Conservation (phyloP, 225 moss, liverwort and hornwort genomes). For the Polytrichum formosum region DNA sequence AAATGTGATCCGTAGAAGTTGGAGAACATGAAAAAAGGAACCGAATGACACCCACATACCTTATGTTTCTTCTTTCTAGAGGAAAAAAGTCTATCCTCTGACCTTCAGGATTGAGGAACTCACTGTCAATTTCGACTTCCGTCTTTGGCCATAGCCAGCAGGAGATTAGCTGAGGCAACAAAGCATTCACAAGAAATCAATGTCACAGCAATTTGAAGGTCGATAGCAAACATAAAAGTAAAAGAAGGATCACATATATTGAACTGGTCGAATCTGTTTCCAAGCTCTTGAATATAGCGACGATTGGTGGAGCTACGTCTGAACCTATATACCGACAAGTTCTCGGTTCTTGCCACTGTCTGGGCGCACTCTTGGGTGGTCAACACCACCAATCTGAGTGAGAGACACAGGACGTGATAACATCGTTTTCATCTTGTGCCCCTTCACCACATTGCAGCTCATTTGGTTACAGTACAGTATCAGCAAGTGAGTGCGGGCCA, state of each 20-base stretch:
- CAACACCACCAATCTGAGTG: background rate
- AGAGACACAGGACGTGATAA: background rate
- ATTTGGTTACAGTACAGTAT: background rate
- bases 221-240: too few relatives aligned
- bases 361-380: background rate
- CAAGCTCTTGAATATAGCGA: background rate
- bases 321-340: background rate
- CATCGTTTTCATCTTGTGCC: background rate
- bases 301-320: background rate
- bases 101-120: too few relatives aligned
- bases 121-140: too few relatives aligned
- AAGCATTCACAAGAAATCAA: too few relatives aligned
- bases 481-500: slow-evolving; percentile 3
- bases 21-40: too few relatives aligned
- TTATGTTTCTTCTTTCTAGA: too few relatives aligned
- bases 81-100: too few relatives aligned
- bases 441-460: slow-evolving; percentile 5
- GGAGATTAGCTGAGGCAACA: too few relatives aligned
- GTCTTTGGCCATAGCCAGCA: too few relatives aligned
- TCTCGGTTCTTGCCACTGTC: background rate
- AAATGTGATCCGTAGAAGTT: too few relatives aligned
- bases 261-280: background rate
- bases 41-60: too few relatives aligned
- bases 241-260: background rate
- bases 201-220: too few relatives aligned